These are phyloP conservation scores for Mortierella polycephala DNA, from an alignment of 371 early-diverging fungal genomes.

Conservation along the genomic window DNA sequence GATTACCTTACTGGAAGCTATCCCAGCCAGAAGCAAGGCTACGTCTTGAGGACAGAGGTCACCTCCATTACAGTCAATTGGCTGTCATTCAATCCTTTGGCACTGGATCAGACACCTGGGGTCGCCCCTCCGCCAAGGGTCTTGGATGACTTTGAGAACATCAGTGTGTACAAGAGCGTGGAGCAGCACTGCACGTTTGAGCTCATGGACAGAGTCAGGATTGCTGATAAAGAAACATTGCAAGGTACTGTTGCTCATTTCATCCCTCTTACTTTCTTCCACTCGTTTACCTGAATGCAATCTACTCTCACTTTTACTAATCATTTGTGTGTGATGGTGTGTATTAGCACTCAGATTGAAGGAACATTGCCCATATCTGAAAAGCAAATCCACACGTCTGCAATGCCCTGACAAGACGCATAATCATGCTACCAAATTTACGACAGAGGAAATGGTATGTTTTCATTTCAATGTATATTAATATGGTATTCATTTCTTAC, in stretches of 20 bases:
- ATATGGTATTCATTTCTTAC: neutral
- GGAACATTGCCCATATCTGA: conserved; percentile 39
- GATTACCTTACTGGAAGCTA: conserved; percentile 31
- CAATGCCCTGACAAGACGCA: conserved; percentile 35
- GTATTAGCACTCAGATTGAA: conserved; percentile 21
- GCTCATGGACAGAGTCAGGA: conserved; percentile 43
- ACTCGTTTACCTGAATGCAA: neutral
- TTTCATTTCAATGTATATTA: neutral
- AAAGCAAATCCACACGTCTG: conserved; percentile 36
- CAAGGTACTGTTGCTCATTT: conserved; percentile 9
- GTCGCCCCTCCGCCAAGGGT: conserved; percentile 45
- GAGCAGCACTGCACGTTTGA: conserved; percentile 54
- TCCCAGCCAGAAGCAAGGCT: conserved; percentile 28
- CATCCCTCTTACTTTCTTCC: no score
- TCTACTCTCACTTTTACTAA: neutral
- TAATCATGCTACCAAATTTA: conserved; percentile 33
- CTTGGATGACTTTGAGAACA: conserved; percentile 51
- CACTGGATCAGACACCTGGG: conserved; percentile 49
- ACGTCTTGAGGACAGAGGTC: conserved; percentile 38
- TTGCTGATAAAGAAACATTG: conserved; percentile 24
- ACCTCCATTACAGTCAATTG: conserved; percentile 46
- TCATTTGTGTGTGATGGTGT: neutral
- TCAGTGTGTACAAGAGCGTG: conserved; percentile 46
- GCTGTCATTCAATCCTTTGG: conserved; percentile 50
- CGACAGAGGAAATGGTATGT: conserved; percentile 50